Percentiles rank a stretch among this genome's conserved stretches.
Evolutionary conservation across 257 asterid species (phyloP).

Genomic region (Lantana camara): DNA sequence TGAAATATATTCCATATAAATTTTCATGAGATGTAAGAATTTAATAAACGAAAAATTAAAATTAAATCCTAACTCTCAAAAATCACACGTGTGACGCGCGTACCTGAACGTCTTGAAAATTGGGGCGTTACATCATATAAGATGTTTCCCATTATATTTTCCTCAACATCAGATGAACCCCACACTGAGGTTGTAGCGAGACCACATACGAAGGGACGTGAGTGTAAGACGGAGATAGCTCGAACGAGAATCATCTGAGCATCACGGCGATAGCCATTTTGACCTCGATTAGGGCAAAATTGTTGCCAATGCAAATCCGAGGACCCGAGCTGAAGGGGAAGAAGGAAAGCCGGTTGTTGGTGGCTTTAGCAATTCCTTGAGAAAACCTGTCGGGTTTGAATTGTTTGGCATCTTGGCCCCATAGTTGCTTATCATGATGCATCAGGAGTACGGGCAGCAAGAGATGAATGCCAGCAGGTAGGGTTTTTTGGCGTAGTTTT

Average conservation of each 20-base stretch:
- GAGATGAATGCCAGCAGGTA: slow-evolving; percentile 45
- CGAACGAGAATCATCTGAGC: slow-evolving; percentile 39
- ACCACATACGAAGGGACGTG: slow-evolving; percentile 50
- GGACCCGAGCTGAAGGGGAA: slow-evolving; percentile 61
- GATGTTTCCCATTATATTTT: neutral
- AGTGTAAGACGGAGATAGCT: slow-evolving; percentile 50
- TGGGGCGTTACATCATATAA: too few species aligned
- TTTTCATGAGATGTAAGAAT: too few species aligned
- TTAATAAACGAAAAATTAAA: too few species aligned
- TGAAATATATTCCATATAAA: too few species aligned
- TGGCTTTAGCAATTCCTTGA: slow-evolving; percentile 45
- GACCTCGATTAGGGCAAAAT: slow-evolving; percentile 50
- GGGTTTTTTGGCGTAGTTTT: slow-evolving; percentile 39
- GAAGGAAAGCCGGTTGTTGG: slow-evolving; percentile 39
- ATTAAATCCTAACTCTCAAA: too few species aligned
- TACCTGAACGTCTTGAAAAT: too few species aligned
- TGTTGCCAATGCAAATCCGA: slow-evolving; percentile 49
- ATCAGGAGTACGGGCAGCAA: slow-evolving; percentile 39
- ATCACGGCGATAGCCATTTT: slow-evolving; percentile 44
- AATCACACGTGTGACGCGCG: too few species aligned
- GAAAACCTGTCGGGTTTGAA: slow-evolving; percentile 60
- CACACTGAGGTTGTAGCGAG: slow-evolving; percentile 50
- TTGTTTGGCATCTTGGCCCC: slow-evolving; percentile 55
- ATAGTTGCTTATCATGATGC: slow-evolving; percentile 42
- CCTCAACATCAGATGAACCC: slow-evolving; percentile 38